Evolutionary conservation across 306 rosid genomes (phyloP), one percentile per base, ranked within the genome.

Genomic region (Cucumis sativus): DNA sequence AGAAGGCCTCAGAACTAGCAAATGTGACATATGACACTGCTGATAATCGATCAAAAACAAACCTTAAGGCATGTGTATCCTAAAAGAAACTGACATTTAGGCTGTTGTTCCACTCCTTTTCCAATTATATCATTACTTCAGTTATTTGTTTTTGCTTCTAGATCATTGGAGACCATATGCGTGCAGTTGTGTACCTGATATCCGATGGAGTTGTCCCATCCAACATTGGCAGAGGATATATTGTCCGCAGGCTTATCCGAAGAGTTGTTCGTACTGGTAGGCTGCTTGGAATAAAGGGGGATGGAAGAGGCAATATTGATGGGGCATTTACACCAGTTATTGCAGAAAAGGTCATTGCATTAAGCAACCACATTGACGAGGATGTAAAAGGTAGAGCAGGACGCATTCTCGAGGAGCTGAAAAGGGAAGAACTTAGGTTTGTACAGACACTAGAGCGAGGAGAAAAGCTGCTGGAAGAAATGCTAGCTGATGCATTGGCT

Each of bases 111-210:
- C 71, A 85, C 72, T 82, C n/a, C 45, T 66, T 8, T 37, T 37
- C 52, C 77, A 51, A 37, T 80, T 68, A 39, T 68, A n/a, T 68
- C 18, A 11, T 68, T 20, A 51, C 73, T 12, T 5, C 28, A 39
- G 16, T 56, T 3, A 14, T 51, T n/a, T 52, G 30, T 74, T 28
- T 75, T 74, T 68, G 81, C 54, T 33, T 73, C 57, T 85, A 94
- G 98, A 90, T 94, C 77, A 83, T 94, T 80, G 98, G 98, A 74
- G 98, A 92, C 82, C 98, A 92, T 86, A 75, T 90, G 93, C 98
- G 98, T 85, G 97, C 98, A 57, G 78, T 92, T 88, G 98, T 94
- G 6, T 91, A 87, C 88, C 94, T 94, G 82, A 88, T 94, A 85
- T 88, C 96, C 28, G 98, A 91, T 63, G 98, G 98, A 17, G 97